Base-by-base conservation (phyloP, 2,329 filamentous ascomycete genomes). In the Penicillium brevicompactum region DNA sequence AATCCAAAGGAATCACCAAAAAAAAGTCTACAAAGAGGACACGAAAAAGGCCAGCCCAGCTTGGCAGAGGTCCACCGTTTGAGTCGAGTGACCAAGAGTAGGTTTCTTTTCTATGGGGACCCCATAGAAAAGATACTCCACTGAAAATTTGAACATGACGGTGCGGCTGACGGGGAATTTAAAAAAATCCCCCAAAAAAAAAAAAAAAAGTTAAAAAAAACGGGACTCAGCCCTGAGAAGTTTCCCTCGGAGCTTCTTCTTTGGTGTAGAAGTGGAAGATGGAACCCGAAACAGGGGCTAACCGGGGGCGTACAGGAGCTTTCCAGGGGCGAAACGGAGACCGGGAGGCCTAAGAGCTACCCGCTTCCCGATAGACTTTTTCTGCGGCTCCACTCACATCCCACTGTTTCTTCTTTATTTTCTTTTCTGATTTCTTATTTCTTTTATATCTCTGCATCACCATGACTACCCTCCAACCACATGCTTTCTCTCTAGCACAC, bases 391-490 rank as follows among this genome's bases (percentile, higher is more conserved):
- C 34, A 37, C 34, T 37, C 7, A 27, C 24, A 27, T 27, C 24
- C 24, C 24, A 27, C 24, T 6, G 24, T 5, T 27, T 8, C 4
- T 4, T 27, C 24, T 27, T 5, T 8, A 27, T 27, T 27, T n/a
- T 37, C 6, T n/a, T 37, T 37, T 24, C 53, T 43, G 30, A 22
- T 42, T 40, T 51, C 18, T 18, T 18, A 18, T 18, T 44, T 42
- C 27, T 24, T 44, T 30, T 37, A 38, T 40, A n/a, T 14, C 13
- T 24, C 43, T 27, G 38, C 24, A 50, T 52, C 50, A 55, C 54
- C 48, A 63, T 63, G 53, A 48, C 42, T 18, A 54, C 56, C 61
- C 53, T 66, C 64, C 64, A 66, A 56, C 64, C 41, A 66, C 56
- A 65, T 59, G 55, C 58, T 53, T 40, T 24, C 30, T 56, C 47